phyloP scores from a whole-genome alignment of 177 flowering plant genomes.

The Vitis hybrid region DNA sequence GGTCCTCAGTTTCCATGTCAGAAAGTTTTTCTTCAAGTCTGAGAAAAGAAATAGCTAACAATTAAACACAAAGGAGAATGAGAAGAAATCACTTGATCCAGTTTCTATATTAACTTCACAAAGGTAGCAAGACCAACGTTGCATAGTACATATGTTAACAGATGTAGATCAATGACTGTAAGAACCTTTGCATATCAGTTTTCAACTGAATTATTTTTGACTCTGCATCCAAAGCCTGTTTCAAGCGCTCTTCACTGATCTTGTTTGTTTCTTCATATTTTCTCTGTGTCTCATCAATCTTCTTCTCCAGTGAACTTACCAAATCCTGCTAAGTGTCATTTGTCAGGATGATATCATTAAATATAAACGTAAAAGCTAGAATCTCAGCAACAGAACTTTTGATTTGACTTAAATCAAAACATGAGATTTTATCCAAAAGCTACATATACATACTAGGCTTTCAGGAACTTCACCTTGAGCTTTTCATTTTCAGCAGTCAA shows the following conservation, averaged over 20 bases:
- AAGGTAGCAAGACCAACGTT: background rate
- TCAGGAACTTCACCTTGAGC: conserved; percentile 56
- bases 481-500: conserved; percentile 79
- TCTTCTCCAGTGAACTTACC: conserved; percentile 79
- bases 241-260: conserved; percentile 78
- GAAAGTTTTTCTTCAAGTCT: conserved; percentile 91
- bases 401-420: conserved; percentile 1
- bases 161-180: background rate
- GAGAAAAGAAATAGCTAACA: conserved; percentile 10
- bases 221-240: conserved; percentile 85
- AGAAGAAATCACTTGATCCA: background rate
- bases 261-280: conserved; percentile 69
- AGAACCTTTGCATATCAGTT: conserved; percentile 81
- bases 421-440: background rate
- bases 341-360: conserved; percentile 5
- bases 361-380: background rate
- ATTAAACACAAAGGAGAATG: conserved; percentile 1
- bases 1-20: conserved; percentile 82
- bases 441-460: conserved; percentile 2
- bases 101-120: background rate
- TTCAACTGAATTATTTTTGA: conserved; percentile 79
- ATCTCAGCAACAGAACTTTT: background rate
- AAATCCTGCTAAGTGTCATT: conserved; percentile 44
- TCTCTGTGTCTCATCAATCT: conserved; percentile 80
- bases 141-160: background rate